Percentiles rank a stretch among this genome's conserved stretches.
Conservation (phyloP, 2,329 filamentous ascomycete species). For the Elsinoe perseae region DNA sequence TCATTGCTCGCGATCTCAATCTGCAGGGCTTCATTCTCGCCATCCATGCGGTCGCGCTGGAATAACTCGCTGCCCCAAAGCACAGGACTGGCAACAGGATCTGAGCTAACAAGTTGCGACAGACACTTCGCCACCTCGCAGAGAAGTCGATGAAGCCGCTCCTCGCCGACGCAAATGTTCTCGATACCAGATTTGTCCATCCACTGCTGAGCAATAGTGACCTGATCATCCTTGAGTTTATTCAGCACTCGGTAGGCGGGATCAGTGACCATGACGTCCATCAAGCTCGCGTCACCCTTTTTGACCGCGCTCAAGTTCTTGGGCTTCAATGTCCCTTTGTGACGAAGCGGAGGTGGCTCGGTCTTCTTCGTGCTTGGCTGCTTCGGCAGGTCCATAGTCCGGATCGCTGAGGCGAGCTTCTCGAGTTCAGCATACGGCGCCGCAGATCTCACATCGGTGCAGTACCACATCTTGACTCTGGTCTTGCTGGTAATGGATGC, state of each 20-base stretch:
- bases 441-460: conserved; percentile 86
- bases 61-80: conserved; percentile 90
- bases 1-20: conserved; percentile 33
- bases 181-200: conserved; percentile 73
- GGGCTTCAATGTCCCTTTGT: conserved; percentile 19
- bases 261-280: conserved; percentile 76
- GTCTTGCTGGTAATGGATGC: conserved; percentile 52
- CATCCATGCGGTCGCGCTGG: conserved; percentile 51
- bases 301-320: conserved; percentile 15
- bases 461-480: conserved; percentile 98
- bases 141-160: conserved; percentile 87
- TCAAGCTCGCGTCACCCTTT: conserved; percentile 73
- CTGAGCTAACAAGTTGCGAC: conserved; percentile 75
- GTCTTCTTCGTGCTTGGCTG: conserved; percentile 35
- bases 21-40: conserved; percentile 14
- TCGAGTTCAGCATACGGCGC: conserved; percentile 79
- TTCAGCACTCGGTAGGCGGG: conserved; percentile 83
- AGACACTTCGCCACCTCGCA: conserved; percentile 84
- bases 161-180: conserved; percentile 91
- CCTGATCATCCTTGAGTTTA: conserved; percentile 92
- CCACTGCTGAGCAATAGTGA: conserved; percentile 77
- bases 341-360: conserved; percentile 31
- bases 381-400: conserved; percentile 68
- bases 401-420: conserved; percentile 77
- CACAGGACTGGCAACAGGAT: conserved; percentile 74